Evolutionary conservation across 495 filamentous ascomycete species (phyloP), one percentile per base, ranked within the genome.

Genomic region (Neurospora sp.): DNA sequence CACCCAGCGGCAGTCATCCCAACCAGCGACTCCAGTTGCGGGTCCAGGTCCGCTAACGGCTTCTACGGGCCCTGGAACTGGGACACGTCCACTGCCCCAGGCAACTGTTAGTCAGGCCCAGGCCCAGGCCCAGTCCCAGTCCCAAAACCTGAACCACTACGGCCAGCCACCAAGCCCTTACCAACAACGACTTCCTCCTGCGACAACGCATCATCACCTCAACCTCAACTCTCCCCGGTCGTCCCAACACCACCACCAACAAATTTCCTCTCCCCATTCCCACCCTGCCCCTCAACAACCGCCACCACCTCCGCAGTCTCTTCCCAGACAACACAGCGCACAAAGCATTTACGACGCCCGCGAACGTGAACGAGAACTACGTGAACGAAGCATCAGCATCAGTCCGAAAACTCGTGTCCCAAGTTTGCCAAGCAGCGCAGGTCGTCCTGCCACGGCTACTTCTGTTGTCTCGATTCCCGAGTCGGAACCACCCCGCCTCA

Each of bases 361-460:
- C 75, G 87, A 88, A 73, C 84, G 88, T 75, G 89, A 90, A 71
- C 81, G 84, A 62, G 54, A 62, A 62, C 2, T 62, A 7, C 54
- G 54, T 24, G 54, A 62, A 62, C 2, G 54, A 69, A 90, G 88
- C 74, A 73, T 90, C 36, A 90, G 89, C 78, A 85, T 91, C 70
- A 90, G 88, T 78, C 89, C 89, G 11, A 91, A 91, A 78, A 91
- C 89, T 71, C 83, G 84, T 72, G 78, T 88, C 24, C 85, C 86
- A 72, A 87, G 85, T 79, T 78, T 86, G 70, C 85, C 86, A 71
- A 83, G 79, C 73, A 85, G 79, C 77, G 76, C 81, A 39, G 80
- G 84, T 70, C 82, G 83, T 70, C 79, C 82, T 31, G 73, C 79
- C 36, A 78, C 80, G 28, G 54, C 54, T 4, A 62, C 54, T 2